A percentile compares a stretch with the other conserved stretches of the same genome.
Conservation (phyloP, 2,329 filamentous ascomycete genomes). For the Claviceps citrina region DNA sequence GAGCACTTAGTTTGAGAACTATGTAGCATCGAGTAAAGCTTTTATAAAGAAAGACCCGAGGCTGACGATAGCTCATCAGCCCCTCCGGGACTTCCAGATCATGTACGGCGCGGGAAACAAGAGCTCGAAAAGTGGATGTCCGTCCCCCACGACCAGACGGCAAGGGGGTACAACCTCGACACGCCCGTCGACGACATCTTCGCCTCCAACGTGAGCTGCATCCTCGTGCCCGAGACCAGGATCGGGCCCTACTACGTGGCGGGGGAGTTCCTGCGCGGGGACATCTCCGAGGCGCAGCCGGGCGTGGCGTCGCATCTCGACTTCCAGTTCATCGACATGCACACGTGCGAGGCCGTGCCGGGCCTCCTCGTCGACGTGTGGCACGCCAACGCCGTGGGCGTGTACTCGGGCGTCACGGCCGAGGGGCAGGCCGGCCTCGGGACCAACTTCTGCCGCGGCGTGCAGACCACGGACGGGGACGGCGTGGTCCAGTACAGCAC, state of each 20-base stretch:
- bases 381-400: conserved; percentile 30
- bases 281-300: conserved; percentile 24
- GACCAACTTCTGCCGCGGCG: conserved; percentile 24
- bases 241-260: conserved; percentile 15
- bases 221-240: conserved; percentile 8
- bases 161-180: conserved; percentile 1
- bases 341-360: conserved; percentile 25
- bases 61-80: too few species aligned
- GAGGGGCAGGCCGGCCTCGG: conserved; percentile 22
- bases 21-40: too few species aligned
- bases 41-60: too few species aligned
- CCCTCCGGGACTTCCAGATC: neutral
- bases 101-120: conserved; percentile 2
- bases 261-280: conserved; percentile 22
- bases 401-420: conserved; percentile 26
- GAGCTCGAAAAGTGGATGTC: conserved; percentile 4
- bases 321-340: conserved; percentile 27
- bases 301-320: conserved; percentile 27
- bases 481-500: conserved; percentile 27
- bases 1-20: too few species aligned
- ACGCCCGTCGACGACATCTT: conserved; percentile 6
- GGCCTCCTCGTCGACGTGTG: conserved; percentile 28
- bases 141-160: conserved; percentile 4
- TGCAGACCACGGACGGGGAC: conserved; percentile 24
- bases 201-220: conserved; percentile 7